Percentiles rank a stretch among this genome's conserved stretches.
Conservation (phyloP, 2,329 filamentous ascomycete genomes). For the Fusarium denticulatum region DNA sequence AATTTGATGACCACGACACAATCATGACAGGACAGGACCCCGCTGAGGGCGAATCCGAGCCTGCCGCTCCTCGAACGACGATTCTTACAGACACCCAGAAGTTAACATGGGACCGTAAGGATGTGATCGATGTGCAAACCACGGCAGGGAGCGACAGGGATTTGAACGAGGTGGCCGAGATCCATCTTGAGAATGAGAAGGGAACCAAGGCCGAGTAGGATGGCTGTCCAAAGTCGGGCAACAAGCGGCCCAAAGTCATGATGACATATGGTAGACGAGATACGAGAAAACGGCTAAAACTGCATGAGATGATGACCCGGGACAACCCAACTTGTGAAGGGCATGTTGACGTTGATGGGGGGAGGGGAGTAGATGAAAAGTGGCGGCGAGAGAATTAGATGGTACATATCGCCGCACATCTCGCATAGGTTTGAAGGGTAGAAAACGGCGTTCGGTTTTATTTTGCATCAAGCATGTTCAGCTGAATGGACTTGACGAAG, state of each 20-base stretch:
- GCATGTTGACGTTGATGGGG: slow-evolving; percentile 25
- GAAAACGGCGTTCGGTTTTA: slow-evolving; percentile 29
- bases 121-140: slow-evolving; percentile 54
- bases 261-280: slow-evolving; percentile 23
- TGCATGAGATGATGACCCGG: slow-evolving; percentile 21
- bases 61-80: slow-evolving; percentile 22
- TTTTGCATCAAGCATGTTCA: slow-evolving; percentile 29
- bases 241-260: slow-evolving; percentile 15
- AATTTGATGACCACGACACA: slow-evolving; percentile 44
- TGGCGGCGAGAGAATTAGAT: slow-evolving; percentile 29
- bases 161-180: slow-evolving; percentile 61
- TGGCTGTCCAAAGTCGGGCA: slow-evolving; percentile 9
- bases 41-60: slow-evolving; percentile 20
- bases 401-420: slow-evolving; percentile 7
- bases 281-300: slow-evolving; percentile 30
- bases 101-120: slow-evolving; percentile 49
- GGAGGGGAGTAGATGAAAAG: slow-evolving; percentile 34
- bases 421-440: slow-evolving; percentile 18
- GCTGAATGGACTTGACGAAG: slow-evolving; percentile 7
- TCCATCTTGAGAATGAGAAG: slow-evolving; percentile 57
- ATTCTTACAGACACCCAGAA: slow-evolving; percentile 45
- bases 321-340: slow-evolving; percentile 14
- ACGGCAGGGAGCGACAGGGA: slow-evolving; percentile 48
- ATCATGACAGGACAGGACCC: slow-evolving; percentile 43
- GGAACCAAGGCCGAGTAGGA: slow-evolving; percentile 38